These are phyloP conservation scores for Aspergillus piperis DNA, from an alignment of 2,329 filamentous ascomycete species.

Conservation along the genomic window DNA sequence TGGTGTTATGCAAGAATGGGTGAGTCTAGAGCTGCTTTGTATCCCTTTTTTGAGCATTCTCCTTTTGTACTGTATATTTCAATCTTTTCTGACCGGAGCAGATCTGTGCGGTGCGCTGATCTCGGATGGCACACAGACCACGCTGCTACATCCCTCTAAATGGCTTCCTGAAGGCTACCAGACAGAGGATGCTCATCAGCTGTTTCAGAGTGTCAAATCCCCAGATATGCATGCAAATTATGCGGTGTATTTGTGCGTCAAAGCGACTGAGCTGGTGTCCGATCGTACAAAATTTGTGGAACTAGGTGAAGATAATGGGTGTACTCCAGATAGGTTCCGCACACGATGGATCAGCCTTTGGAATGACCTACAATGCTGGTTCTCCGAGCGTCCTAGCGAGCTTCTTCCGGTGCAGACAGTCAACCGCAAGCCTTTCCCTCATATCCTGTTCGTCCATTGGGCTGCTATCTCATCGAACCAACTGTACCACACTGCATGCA, in stretches of 20 bases:
- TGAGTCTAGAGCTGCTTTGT: constrained; percentile 23
- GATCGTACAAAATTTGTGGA: constrained; percentile 53
- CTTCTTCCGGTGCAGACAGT: constrained; percentile 50
- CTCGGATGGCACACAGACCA: constrained; percentile 51
- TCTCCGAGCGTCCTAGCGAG: constrained; percentile 49
- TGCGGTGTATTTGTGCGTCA: constrained; percentile 58
- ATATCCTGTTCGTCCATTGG: constrained; percentile 56
- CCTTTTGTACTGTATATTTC: background rate
- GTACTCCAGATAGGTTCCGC: constrained; percentile 44
- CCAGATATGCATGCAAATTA: constrained; percentile 63
- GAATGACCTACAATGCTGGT: constrained; percentile 55
- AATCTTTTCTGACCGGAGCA: constrained; percentile 22
- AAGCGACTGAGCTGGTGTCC: constrained; percentile 54
- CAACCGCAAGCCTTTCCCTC: constrained; percentile 51
- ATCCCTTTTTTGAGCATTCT: background rate
- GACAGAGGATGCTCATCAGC: constrained; percentile 37
- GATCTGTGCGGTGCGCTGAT: constrained; percentile 60
- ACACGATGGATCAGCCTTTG: constrained; percentile 53
- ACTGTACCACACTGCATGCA: constrained; percentile 58
- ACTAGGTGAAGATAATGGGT: constrained; percentile 50
- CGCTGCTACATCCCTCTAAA: constrained; percentile 52
- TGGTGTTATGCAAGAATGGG: constrained; percentile 62
- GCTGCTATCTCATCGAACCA: constrained; percentile 60
- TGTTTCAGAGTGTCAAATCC: constrained; percentile 40
- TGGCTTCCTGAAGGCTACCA: constrained; percentile 50